Percentiles rank a stretch among this genome's conserved stretches.
Conservation (phyloP, 2,329 filamentous ascomycete species). For the Aureobasidium sp. region DNA sequence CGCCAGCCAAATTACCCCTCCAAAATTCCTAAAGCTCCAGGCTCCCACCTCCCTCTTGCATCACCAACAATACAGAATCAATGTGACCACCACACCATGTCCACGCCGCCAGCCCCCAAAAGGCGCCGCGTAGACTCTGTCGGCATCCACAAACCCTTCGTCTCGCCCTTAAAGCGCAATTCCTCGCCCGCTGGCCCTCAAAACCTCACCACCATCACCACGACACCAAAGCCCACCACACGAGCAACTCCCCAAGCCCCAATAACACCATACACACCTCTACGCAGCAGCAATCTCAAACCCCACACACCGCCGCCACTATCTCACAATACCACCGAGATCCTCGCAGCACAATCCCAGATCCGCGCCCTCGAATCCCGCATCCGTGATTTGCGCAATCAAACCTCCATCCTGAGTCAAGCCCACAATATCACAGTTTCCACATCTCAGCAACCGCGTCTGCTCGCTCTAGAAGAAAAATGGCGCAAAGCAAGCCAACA, state of each 20-base stretch:
- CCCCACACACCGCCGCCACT: conserved; percentile 11
- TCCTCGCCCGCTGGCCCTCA: not conserved
- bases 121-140: conserved; percentile 53
- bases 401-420: conserved; percentile 48
- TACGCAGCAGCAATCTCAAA: conserved; percentile 3
- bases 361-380: conserved; percentile 19
- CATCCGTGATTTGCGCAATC: conserved; percentile 36
- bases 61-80: not conserved
- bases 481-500: conserved; percentile 56
- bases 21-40: not conserved
- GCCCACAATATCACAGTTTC: conserved; percentile 28
- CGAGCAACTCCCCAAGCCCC: not conserved
- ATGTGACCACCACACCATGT: not conserved
- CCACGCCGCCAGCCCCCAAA: conserved; percentile 38
- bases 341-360: not conserved
- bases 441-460: conserved; percentile 33
- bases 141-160: conserved; percentile 64
- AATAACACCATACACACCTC: conserved; percentile 15
- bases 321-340: not conserved
- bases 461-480: conserved; percentile 43
- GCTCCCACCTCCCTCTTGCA: not conserved
- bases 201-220: conserved; percentile 3
- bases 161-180: conserved; percentile 55
- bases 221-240: not conserved
- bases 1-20: not conserved